Percentiles rank a stretch among this genome's conserved stretches.
These are phyloP conservation scores for Saccharomyces pastorianus DNA, from an alignment of 1,139 yeast species.

Conservation along the genomic window DNA sequence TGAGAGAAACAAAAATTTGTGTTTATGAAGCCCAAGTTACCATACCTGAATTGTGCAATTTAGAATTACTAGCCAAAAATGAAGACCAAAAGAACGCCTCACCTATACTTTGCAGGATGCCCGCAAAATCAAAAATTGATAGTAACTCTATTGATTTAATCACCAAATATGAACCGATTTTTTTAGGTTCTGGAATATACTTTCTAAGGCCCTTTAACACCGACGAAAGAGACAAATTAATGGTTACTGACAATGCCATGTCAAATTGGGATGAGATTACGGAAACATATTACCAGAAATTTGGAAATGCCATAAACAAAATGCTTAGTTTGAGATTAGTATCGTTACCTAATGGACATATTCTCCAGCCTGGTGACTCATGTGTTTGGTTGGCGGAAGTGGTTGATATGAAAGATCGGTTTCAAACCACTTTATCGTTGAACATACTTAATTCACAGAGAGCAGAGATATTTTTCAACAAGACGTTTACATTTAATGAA, in stretches of 20 bases:
- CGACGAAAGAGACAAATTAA: conserved; percentile 9
- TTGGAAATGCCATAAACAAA: conserved; percentile 17
- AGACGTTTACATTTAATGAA: neutral
- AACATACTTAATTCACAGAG: neutral
- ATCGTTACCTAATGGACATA: conserved; percentile 13
- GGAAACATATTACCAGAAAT: conserved; percentile 8
- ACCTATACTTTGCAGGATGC: conserved; percentile 14
- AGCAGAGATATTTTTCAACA: neutral
- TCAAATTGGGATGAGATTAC: conserved; percentile 3
- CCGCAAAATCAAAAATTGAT: neutral
- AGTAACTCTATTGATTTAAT: conserved; percentile 13
- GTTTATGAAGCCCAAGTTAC: conserved; percentile 56
- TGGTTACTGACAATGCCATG: conserved; percentile 16
- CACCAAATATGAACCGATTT: conserved; percentile 18
- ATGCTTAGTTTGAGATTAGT: conserved; percentile 15
- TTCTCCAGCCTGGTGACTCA: conserved; percentile 13
- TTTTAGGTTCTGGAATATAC: conserved; percentile 22
- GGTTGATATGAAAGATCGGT: conserved; percentile 15
- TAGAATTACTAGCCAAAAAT: conserved; percentile 23
- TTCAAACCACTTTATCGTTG: conserved; percentile 1
- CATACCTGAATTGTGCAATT: conserved; percentile 50
- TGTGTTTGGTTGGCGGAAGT: conserved; percentile 22
- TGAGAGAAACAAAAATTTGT: conserved; percentile 65
- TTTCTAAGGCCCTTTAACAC: conserved; percentile 12
- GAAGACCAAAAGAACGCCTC: conserved; percentile 20